These are phyloP conservation scores for Fusarium albosuccineum DNA, from an alignment of 2,329 filamentous ascomycete genomes.

Conservation along the genomic window DNA sequence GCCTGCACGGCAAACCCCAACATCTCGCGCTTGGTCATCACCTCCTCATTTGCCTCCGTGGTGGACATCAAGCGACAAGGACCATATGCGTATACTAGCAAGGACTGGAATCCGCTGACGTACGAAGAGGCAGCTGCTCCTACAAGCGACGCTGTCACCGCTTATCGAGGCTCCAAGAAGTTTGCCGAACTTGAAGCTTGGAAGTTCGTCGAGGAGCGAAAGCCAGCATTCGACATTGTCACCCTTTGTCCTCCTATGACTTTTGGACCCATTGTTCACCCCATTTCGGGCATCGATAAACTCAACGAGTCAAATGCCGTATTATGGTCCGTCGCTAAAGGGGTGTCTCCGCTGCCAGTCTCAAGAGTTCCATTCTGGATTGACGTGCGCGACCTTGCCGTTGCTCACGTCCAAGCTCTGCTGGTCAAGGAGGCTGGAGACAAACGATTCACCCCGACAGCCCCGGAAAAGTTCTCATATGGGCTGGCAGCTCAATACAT, in stretches of 20 bases:
- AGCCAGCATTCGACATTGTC: constrained; percentile 57
- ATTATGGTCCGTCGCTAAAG: constrained; percentile 56
- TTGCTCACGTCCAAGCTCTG: constrained; percentile 59
- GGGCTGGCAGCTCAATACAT: constrained; percentile 59
- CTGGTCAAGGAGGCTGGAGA: constrained; percentile 52
- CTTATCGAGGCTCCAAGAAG: constrained; percentile 53
- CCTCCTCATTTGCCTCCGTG: constrained; percentile 77
- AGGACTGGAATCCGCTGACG: constrained; percentile 70
- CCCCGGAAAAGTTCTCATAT: constrained; percentile 61
- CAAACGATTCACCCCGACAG: constrained; percentile 56
- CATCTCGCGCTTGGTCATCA: constrained; percentile 63
- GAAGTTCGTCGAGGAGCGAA: constrained; percentile 51
- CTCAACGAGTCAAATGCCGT: constrained; percentile 59
- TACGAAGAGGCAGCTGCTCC: constrained; percentile 60
- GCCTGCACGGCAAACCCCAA: constrained; percentile 43
- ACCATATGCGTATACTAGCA: constrained; percentile 65
- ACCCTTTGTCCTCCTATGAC: constrained; percentile 61
- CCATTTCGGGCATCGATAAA: constrained; percentile 49
- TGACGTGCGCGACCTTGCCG: constrained; percentile 61
- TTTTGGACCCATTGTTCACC: constrained; percentile 59
- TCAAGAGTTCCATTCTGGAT: constrained; percentile 59
- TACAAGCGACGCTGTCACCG: constrained; percentile 54
- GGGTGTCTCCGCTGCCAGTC: constrained; percentile 50
- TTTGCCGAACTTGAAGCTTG: constrained; percentile 53
- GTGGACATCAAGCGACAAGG: constrained; percentile 62